Base-by-base conservation (phyloP, 2,329 filamentous ascomycete genomes). In the Myriosclerotinia scirpicola region DNA sequence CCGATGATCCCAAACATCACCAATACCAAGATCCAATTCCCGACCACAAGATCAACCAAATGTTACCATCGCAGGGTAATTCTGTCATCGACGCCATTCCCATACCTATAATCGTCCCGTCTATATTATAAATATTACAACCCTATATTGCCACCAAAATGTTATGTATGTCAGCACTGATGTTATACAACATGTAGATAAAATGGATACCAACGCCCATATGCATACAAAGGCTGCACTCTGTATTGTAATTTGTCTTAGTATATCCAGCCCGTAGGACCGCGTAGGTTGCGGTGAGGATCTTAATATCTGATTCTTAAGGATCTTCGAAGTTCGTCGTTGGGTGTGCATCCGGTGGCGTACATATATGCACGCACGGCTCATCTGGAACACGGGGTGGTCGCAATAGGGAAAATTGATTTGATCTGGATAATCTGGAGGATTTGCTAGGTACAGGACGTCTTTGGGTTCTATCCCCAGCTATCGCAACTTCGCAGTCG, bases 11-110 rank as follows among this genome's bases (percentile, higher is more conserved):
- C 17, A 42, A 63, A 42, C 48, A 44, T 40, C 22, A 26, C 60
- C 48, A 30, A 63, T 42, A 48, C 59, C 60, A 34, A 42, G 34
- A 50, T 61, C n/a, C 6, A 48, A 38, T 26, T 38, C 8, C 15
- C 12, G 58, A 20, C 50, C 58, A 61, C n/a, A 61, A 61, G 58
- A 61, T 61, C 38, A 26, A 38, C 50, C 5, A 26, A 52, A 50
- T 26, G 2, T 61, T 26, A 26, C 44, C n/a, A 20, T 50, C 44
- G 6, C 30, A 5, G 6, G 6, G 30, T 34, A 2, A 34, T 34
- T 5, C 30, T 34, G 30, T 34, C 30, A n/a, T 61, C 38, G 58
- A 15, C 44, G 34, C 58, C 44, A 26, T 26, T 9, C 20, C 14
- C 44, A 20, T n/a, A 20, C n/a, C 15, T 15, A 20, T 22, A 38